Evolutionary conservation across 768 basidiomycete genomes (phyloP).

Genomic region (Coprinopsis marcescibilis): DNA sequence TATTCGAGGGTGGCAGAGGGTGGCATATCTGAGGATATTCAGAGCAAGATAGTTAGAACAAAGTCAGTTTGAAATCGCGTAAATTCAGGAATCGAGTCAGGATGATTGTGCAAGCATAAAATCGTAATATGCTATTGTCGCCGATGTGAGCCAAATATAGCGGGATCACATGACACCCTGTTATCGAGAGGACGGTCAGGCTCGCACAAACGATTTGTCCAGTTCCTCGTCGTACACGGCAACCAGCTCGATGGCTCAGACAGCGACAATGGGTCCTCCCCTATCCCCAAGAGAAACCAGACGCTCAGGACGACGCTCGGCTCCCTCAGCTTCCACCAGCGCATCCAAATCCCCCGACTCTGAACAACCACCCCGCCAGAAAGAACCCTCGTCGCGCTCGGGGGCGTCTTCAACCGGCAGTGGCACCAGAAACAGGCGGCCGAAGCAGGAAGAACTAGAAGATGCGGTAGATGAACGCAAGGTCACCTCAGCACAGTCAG

Average conservation of each 20-base stretch:
- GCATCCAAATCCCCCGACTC: constrained; percentile 74
- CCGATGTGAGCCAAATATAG: constrained; percentile 5
- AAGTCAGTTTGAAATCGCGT: too few species aligned
- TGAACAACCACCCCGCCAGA: constrained; percentile 48
- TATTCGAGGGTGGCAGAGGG: constrained; percentile 58
- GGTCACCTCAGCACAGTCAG: constrained; percentile 30
- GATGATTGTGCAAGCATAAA: too few species aligned
- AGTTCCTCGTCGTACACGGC: not conserved
- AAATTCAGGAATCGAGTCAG: too few species aligned
- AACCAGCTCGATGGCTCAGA: constrained; percentile 50
- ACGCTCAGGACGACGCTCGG: constrained; percentile 71
- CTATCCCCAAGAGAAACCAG: constrained; percentile 72
- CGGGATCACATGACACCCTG: not conserved
- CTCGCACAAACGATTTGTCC: not conserved
- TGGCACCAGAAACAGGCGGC: constrained; percentile 47
- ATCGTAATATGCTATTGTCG: constrained; percentile 5
- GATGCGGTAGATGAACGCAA: constrained; percentile 54
- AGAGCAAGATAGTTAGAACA: not conserved
- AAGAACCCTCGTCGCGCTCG: constrained; percentile 37
- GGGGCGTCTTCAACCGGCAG: constrained; percentile 34
- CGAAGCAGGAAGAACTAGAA: constrained; percentile 72
- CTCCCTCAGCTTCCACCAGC: constrained; percentile 59
- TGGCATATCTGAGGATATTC: constrained; percentile 25
- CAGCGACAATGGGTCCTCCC: constrained; percentile 70
- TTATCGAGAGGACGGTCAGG: not conserved